Evolutionary conservation across 768 basidiomycete species (phyloP), one percentile per base, ranked within the genome.

Genomic region (Cantharellus cinnabarinus): DNA sequence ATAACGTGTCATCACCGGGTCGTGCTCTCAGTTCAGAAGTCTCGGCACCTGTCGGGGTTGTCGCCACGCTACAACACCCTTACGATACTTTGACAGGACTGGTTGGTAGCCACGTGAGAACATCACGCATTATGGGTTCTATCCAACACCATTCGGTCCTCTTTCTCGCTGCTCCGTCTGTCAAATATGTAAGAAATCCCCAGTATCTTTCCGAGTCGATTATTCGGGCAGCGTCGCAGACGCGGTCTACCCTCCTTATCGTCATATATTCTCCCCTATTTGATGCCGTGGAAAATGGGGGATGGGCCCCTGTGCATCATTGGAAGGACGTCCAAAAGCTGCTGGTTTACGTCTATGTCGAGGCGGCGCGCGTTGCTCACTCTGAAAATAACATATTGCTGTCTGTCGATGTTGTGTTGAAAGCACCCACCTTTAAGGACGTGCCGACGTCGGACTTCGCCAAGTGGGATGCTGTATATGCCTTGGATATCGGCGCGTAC

Each of bases 321-420:
- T 97, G 84, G 80, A 71, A 79, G 57, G 74, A 74, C 20, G 74
- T 91, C 2, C 88, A 93, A 71, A 71, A 76, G 5, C 75, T 93
- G 52, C 74, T 97, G 62, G 86, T 86, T 0, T 83, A 79, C 65
- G 78, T 86, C 42, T 95, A 97, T 68, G 85, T 88, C 2, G 82
- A 85, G 63, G 85, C 87, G n/a, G 83, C 83, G 10, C 81, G 77
- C 64, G 76, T 80, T 48, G 83, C 85, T 10, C 80, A 83, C 66
- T 75, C 77, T 42, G 68, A 74, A 64, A 79, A 78, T 67, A 83
- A 79, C 62, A 71, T 89, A 48, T 74, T 88, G 59, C 77, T 91
- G 75, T 75, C 83, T 58, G 73, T 94, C 54, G 82, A 87, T 64
- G 84, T 94, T 10, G 70, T 88, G 52, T 76, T 94, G 60, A 74